A percentile compares a stretch with the other conserved stretches of the same genome.
Evolutionary conservation across 192 early-diverging fungal species (phyloP).

Genomic region (Obelidium mucronatum): DNA sequence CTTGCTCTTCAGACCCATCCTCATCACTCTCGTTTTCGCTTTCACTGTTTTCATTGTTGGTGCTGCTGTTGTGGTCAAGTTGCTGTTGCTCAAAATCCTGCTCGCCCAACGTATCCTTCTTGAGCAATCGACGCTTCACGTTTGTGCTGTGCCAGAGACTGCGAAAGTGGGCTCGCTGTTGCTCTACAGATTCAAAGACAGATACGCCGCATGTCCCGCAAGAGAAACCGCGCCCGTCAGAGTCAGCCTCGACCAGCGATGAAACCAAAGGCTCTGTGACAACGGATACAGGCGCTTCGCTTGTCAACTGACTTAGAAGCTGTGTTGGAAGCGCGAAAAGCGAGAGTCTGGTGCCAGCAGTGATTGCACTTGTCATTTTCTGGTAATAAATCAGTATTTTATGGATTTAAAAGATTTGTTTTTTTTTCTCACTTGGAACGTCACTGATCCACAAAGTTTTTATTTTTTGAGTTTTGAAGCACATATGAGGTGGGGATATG

Average conservation of each 20-base stretch:
- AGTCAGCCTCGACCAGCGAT: no score
- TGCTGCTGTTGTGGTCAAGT: neutral
- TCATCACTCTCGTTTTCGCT: neutral
- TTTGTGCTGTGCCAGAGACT: conserved; percentile 99
- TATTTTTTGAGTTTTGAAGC: neutral
- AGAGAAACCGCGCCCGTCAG: neutral
- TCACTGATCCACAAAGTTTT: conserved; percentile 27
- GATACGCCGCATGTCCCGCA: conserved; percentile 68
- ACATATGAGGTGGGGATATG: no score
- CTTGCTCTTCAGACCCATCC: neutral
- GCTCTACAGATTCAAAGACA: conserved; percentile 84
- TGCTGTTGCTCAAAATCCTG: conserved; percentile 48
- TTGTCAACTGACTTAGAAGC: no score
- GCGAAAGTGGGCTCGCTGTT: conserved; percentile 90
- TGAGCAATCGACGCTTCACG: conserved; percentile 80
- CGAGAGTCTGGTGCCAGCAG: no score
- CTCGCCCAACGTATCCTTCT: conserved; percentile 39
- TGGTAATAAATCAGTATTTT: no score
- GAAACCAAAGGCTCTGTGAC: no score
- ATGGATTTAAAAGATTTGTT: no score
- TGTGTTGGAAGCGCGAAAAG: no score
- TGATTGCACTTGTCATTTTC: no score
- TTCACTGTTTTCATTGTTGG: neutral
- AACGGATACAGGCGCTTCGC: no score
- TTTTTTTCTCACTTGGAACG: no score